Evolutionary conservation across 2,329 filamentous ascomycete genomes (phyloP).

Genomic region (Aspergillus phoenicis): DNA sequence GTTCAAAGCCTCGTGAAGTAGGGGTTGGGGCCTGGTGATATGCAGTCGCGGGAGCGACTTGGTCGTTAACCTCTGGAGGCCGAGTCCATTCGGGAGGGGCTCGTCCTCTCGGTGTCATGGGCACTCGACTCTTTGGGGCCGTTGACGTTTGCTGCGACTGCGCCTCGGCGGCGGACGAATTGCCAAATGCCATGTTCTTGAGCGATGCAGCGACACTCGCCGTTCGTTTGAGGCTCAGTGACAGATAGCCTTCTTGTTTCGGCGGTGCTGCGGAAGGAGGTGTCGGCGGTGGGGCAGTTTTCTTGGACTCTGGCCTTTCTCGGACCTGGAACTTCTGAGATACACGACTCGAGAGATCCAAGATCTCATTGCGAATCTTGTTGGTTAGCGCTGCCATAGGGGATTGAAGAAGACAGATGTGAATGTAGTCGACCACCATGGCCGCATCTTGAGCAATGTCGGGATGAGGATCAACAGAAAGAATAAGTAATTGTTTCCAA

Average conservation of each 20-base stretch:
- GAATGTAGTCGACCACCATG: slow-evolving; percentile 82
- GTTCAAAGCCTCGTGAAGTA: slow-evolving; percentile 72
- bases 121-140: slow-evolving; percentile 36
- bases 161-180: slow-evolving; percentile 38
- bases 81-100: slow-evolving; percentile 61
- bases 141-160: slow-evolving; percentile 30
- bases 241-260: slow-evolving; percentile 64
- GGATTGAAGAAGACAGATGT: slow-evolving; percentile 76
- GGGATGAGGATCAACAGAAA: slow-evolving; percentile 92
- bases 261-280: slow-evolving; percentile 53
- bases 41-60: slow-evolving; percentile 64
- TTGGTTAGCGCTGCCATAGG: slow-evolving; percentile 72
- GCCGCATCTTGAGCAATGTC: slow-evolving; percentile 86
- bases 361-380: slow-evolving; percentile 68
- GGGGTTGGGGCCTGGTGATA: slow-evolving; percentile 79
- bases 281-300: slow-evolving; percentile 45
- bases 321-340: slow-evolving; percentile 44
- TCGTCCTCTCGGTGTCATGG: slow-evolving; percentile 53
- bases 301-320: slow-evolving; percentile 39
- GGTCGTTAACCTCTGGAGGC: slow-evolving; percentile 76
- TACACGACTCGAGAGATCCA: slow-evolving; percentile 37
- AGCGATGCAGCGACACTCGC: slow-evolving; percentile 67
- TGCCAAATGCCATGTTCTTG: slow-evolving; percentile 62
- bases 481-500: slow-evolving; percentile 89
- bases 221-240: slow-evolving; percentile 62